Percentiles rank a stretch among this genome's conserved stretches.
Conservation (phyloP, 2,329 filamentous ascomycete species). For the Cephalotrichum gorgonifer region DNA sequence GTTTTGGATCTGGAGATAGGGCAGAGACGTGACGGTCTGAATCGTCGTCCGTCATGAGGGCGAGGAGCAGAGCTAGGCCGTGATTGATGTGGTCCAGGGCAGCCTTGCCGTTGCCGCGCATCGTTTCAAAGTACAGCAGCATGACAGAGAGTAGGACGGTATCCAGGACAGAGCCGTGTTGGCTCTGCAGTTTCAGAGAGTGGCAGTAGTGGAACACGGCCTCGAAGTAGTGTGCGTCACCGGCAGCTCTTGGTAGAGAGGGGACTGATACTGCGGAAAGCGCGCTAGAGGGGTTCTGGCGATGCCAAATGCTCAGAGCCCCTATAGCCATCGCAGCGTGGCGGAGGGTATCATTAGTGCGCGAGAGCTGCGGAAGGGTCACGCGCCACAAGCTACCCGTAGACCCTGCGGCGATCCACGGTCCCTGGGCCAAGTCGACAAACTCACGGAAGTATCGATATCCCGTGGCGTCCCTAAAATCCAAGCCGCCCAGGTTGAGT, state of each 20-base stretch:
- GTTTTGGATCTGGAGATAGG: constrained; percentile 14
- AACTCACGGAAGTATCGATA: constrained; percentile 20
- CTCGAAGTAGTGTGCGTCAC: constrained; percentile 15
- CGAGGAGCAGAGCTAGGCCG: constrained; percentile 20
- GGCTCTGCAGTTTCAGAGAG: constrained; percentile 19
- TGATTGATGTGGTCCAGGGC: constrained; percentile 25
- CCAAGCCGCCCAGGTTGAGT: constrained; percentile 8
- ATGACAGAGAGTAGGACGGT: constrained; percentile 20
- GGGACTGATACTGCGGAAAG: constrained; percentile 8
- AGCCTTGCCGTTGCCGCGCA: constrained; percentile 18
- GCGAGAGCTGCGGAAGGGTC: constrained; percentile 19
- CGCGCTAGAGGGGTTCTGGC: constrained; percentile 5
- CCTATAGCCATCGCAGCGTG: constrained; percentile 21
- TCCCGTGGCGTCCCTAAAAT: constrained; percentile 9
- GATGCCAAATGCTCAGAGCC: constrained; percentile 12
- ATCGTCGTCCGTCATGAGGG: constrained; percentile 17
- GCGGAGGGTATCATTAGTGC: constrained; percentile 15
- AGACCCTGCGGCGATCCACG: constrained; percentile 17
- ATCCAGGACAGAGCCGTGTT: constrained; percentile 15
- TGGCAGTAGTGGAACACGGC: constrained; percentile 24
- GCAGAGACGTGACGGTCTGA: constrained; percentile 5
- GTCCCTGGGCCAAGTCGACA: constrained; percentile 14
- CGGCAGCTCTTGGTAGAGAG: neutral
- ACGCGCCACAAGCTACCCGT: constrained; percentile 16
- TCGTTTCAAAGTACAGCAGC: constrained; percentile 19